Conservation (phyloP, 306 rosid species). For the Clitoria ternatea region DNA sequence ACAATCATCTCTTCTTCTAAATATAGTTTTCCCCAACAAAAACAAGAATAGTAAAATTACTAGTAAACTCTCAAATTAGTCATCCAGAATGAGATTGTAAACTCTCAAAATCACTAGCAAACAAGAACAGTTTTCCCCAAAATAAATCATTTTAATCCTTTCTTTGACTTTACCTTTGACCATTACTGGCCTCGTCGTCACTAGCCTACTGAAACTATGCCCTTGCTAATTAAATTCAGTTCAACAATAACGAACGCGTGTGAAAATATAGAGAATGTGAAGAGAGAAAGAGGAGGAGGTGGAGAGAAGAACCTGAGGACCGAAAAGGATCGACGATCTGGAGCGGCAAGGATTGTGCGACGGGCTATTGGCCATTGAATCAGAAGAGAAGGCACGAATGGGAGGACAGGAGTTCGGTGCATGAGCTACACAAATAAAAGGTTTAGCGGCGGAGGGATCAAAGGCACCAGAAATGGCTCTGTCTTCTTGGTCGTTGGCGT, state of each 20-base stretch:
- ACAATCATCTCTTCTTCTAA: not conserved
- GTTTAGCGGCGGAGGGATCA: slow-evolving; percentile 37
- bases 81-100: too few species aligned
- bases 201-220: slow-evolving; percentile 13
- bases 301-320: slow-evolving; percentile 71
- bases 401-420: slow-evolving; percentile 38
- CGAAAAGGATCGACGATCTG: slow-evolving; percentile 63
- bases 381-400: slow-evolving; percentile 43
- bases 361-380: slow-evolving; percentile 69
- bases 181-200: too few species aligned
- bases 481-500: slow-evolving; percentile 63
- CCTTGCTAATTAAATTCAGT: not conserved
- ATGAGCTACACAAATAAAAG: slow-evolving; percentile 27
- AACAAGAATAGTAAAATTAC: not conserved
- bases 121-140: too few species aligned
- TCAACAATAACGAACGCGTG: not conserved
- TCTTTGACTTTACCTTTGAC: too few species aligned
- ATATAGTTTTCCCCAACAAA: not conserved
- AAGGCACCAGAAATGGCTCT: slow-evolving; percentile 22
- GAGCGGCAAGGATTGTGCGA: slow-evolving; percentile 65
- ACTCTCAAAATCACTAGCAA: too few species aligned
- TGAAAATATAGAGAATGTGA: not conserved
- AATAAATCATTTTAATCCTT: too few species aligned
- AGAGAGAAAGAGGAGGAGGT: not conserved
- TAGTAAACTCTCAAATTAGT: too few species aligned